Conservation (phyloP, 1,284 basidiomycete species). For the Retiboletus flavoniger region DNA sequence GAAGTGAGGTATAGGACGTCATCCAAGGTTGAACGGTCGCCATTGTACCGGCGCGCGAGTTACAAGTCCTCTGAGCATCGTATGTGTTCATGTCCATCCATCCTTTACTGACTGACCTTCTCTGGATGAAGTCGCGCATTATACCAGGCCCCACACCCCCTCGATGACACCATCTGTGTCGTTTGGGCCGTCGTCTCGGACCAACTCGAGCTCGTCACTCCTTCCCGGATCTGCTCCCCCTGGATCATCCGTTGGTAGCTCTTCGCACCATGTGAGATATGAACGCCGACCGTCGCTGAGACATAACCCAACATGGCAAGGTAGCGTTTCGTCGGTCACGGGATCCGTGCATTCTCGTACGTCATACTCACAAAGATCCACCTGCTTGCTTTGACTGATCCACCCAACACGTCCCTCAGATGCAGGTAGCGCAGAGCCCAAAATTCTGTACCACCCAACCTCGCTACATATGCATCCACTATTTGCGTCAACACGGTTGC, state of each 20-base stretch:
- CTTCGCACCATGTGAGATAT: conserved; percentile 31
- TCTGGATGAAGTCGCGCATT: conserved; percentile 28
- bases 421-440: conserved; percentile 27
- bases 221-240: conserved; percentile 34
- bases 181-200: conserved; percentile 43
- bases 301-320: conserved; percentile 45
- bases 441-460: conserved; percentile 30
- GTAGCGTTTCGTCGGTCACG: conserved; percentile 37
- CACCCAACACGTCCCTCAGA: conserved; percentile 13
- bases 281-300: conserved; percentile 42
- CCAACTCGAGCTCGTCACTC: conserved; percentile 47
- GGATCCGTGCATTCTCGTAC: conserved; percentile 32
- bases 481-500: conserved; percentile 52
- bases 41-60: conserved; percentile 34
- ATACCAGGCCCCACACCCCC: conserved; percentile 29
- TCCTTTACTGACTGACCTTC: neutral
- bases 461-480: conserved; percentile 61
- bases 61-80: conserved; percentile 37
- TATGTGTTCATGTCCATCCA: conserved; percentile 16
- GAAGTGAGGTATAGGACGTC: conserved; percentile 32
- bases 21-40: conserved; percentile 26
- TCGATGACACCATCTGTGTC: conserved; percentile 34
- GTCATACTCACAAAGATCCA: conserved; percentile 14
- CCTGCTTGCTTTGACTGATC: conserved; percentile 10
- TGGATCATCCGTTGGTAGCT: conserved; percentile 30